Evolutionary conservation across 495 filamentous ascomycete genomes (phyloP), one percentile per base, ranked within the genome.

Genomic region (Talaromyces adpressus): DNA sequence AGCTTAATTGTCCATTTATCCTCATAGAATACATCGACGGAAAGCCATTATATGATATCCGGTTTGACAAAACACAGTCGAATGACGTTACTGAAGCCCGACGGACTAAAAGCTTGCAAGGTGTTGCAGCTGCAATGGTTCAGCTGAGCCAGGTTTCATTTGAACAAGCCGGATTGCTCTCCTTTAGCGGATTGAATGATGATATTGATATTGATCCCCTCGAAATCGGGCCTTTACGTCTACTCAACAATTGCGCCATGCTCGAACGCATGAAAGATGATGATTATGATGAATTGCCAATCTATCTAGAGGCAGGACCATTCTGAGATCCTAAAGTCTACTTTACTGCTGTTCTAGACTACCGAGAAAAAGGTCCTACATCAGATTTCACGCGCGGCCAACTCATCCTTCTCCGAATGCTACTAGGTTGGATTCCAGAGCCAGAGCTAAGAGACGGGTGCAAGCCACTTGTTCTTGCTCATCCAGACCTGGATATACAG

Each of bases 401-500:
- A 6, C 34, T 41, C 1, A 68, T 61, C 59, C 67, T 74, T 18
- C 51, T 75, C 62, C 52, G 27, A 29, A 29, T 29, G 11, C 57
- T 63, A 23, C 56, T 75, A 36, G 53, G 9, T 52, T 67, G 66
- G 65, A 63, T 62, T n/a, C 62, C 66, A 27, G 52, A 64, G 51
- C 67, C 63, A 27, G 20, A 51, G 6, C 45, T 22, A 22, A 49
- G 16, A 49, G 16, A n/a, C 20, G 52, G 57, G 27, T 54, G 25
- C n/a, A 47, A 67, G 12, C 49, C 59, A 0, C 78, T 78, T 51
- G 71, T 77, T 8, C 73, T 81, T 25, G 62, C 66, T 2, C 70
- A 71, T 67, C 69, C 71, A 4, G 77, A 79, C 53, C 68, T 77
- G 34, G 68, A 77, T 63, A 59, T 71, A 8, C 72, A 77, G 57